A percentile compares a stretch with the other conserved stretches of the same genome.
Conservation (phyloP, 2,329 filamentous ascomycete species). For the Venturia carpophila region DNA sequence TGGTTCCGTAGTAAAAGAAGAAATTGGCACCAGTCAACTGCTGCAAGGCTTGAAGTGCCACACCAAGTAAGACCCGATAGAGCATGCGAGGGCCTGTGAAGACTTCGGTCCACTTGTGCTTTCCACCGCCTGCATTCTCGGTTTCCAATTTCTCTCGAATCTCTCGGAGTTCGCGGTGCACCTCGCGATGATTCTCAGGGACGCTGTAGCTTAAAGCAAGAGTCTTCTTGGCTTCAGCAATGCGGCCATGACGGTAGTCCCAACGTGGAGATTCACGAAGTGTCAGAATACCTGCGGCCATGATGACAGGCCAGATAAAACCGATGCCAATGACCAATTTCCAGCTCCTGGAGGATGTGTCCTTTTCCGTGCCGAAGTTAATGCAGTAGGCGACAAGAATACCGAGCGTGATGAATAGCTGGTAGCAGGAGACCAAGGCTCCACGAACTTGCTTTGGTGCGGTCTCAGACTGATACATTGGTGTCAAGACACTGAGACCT, state of each 20-base stretch:
- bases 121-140: slow-evolving; percentile 40
- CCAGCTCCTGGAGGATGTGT: slow-evolving; percentile 47
- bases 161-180: slow-evolving; percentile 46
- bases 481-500: slow-evolving; percentile 40
- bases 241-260: slow-evolving; percentile 49
- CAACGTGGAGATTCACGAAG: slow-evolving; percentile 52
- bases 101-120: slow-evolving; percentile 57
- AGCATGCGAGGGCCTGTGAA: slow-evolving; percentile 59
- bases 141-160: slow-evolving; percentile 50
- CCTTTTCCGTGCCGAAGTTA: slow-evolving; percentile 53
- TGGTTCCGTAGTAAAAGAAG: slow-evolving; percentile 51
- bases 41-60: slow-evolving; percentile 56
- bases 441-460: slow-evolving; percentile 58
- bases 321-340: slow-evolving; percentile 55
- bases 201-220: slow-evolving; percentile 50
- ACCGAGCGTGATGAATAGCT: slow-evolving; percentile 62
- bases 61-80: slow-evolving; percentile 55
- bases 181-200: slow-evolving; percentile 46
- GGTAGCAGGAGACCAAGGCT: slow-evolving; percentile 55
- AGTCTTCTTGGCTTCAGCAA: slow-evolving; percentile 43
- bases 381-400: slow-evolving; percentile 47
- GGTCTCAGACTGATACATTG: slow-evolving; percentile 60
- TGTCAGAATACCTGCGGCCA: slow-evolving; percentile 46
- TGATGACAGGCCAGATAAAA: slow-evolving; percentile 48
- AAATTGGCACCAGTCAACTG: slow-evolving; percentile 63